Evolutionary conservation across 192 early-diverging fungal genomes (phyloP).

Genomic region (Coemansia sp.): DNA sequence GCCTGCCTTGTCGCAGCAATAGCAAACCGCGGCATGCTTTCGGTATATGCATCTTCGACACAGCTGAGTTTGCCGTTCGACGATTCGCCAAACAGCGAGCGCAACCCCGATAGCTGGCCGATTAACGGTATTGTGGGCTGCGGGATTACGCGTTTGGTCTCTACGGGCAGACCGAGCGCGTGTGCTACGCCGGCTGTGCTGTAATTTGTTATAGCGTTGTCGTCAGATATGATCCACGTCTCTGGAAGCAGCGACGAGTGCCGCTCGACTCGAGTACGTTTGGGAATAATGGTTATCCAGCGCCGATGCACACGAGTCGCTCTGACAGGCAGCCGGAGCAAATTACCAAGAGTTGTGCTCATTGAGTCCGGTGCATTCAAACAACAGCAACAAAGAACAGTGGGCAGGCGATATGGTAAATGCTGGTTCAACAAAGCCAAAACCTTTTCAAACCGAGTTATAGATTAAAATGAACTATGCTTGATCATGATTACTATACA

Average conservation of each 20-base stretch:
- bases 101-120: slow-evolving; percentile 9
- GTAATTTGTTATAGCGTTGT: slow-evolving; percentile 15
- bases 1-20: slow-evolving; percentile 31
- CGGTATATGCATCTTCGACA: slow-evolving; percentile 3
- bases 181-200: slow-evolving; percentile 19
- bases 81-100: slow-evolving; percentile 3
- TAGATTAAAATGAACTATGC: not conserved
- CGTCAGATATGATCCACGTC: slow-evolving; percentile 34
- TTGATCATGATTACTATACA: not conserved
- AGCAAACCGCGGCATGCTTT: slow-evolving; percentile 29
- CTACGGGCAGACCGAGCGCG: slow-evolving; percentile 22
- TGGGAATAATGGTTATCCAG: not conserved
- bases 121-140: slow-evolving; percentile 3
- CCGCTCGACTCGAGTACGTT: slow-evolving; percentile 18
- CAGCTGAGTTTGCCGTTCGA: slow-evolving; percentile 3
- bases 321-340: not conserved
- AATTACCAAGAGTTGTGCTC: not conserved
- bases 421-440: too few relatives aligned
- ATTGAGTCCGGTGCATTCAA: slow-evolving; percentile 6
- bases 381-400: not conserved
- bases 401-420: too few relatives aligned
- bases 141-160: slow-evolving; percentile 11
- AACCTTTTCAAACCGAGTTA: too few relatives aligned
- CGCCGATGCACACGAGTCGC: not conserved
- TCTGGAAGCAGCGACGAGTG: slow-evolving; percentile 43